phyloP scores from a whole-genome alignment of 805 yeast species.

The Cyberlindnera amylophila region DNA sequence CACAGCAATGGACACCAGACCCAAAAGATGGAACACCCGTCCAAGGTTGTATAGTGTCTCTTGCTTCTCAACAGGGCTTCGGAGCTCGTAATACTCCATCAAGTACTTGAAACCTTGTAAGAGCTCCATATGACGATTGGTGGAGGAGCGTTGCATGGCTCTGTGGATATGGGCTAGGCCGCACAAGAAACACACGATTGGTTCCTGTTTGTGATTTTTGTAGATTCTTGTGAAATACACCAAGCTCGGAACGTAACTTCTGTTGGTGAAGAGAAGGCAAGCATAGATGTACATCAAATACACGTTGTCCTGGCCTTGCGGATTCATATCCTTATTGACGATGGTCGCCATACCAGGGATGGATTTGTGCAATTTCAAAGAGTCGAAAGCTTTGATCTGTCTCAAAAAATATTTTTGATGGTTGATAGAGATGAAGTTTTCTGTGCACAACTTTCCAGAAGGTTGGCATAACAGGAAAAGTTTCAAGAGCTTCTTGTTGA shows the following conservation, averaged over 20 bases:
- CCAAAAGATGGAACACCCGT: constrained; percentile 78
- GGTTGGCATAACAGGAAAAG: constrained; percentile 65
- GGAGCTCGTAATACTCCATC: constrained; percentile 59
- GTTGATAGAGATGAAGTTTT: constrained; percentile 66
- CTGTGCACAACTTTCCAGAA: constrained; percentile 55
- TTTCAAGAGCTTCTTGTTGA: constrained; percentile 63
- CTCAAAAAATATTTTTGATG: constrained; percentile 89
- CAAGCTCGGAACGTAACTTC: constrained; percentile 78
- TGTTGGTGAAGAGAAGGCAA: constrained; percentile 71
- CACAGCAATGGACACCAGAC: constrained; percentile 70
- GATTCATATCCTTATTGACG: constrained; percentile 45
- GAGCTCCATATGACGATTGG: constrained; percentile 81
- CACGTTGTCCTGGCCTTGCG: constrained; percentile 49
- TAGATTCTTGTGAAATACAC: constrained; percentile 74
- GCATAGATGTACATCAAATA: constrained; percentile 78
- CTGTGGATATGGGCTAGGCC: constrained; percentile 85
- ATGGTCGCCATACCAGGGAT: constrained; percentile 80
- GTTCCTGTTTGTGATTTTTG: constrained; percentile 64
- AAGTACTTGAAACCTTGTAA: constrained; percentile 82
- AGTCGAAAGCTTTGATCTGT: constrained; percentile 86
- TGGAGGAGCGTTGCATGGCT: constrained; percentile 85
- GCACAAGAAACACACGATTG: constrained; percentile 68
- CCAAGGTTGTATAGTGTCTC: constrained; percentile 85
- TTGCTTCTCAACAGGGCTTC: constrained; percentile 53
- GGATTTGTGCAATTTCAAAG: constrained; percentile 47